Percentiles rank a stretch among this genome's conserved stretches.
Evolutionary conservation across 2,329 filamentous ascomycete species (phyloP).

Genomic region (Botrytis cinerea): DNA sequence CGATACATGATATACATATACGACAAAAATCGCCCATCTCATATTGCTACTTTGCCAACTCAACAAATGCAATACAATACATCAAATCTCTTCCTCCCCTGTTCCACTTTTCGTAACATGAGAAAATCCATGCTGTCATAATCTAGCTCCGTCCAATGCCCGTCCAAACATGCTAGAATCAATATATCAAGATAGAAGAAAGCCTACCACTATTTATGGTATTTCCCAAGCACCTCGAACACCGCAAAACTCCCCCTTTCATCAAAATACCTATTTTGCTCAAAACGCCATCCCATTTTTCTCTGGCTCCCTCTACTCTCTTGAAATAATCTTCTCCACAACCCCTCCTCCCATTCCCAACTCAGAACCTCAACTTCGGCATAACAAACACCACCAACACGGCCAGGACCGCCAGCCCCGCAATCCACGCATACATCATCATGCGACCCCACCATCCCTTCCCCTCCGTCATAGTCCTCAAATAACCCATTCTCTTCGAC

Average conservation of each 20-base stretch:
- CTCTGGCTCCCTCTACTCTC: not conserved
- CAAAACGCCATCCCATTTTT: not conserved
- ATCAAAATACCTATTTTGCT: not conserved
- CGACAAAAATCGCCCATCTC: too few relatives aligned
- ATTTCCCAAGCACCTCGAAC: constrained; percentile 20
- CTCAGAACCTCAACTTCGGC: constrained; percentile 82
- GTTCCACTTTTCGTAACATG: not conserved
- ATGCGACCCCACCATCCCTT: constrained; percentile 79
- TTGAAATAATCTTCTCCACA: not conserved
- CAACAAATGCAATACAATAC: not conserved
- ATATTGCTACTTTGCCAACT: not conserved
- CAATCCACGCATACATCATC: constrained; percentile 82
- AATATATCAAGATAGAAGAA: not conserved
- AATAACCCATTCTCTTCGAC: constrained; percentile 71
- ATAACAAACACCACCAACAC: constrained; percentile 83
- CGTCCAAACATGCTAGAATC: not conserved
- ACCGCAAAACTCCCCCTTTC: not conserved
- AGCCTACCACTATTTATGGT: constrained; percentile 19
- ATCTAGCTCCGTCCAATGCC: not conserved
- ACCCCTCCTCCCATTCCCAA: not conserved
- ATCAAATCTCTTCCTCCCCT: too few relatives aligned
- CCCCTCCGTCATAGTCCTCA: constrained; percentile 82
- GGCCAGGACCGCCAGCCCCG: constrained; percentile 75
- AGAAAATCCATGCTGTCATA: not conserved
- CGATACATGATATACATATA: not conserved